Evolutionary conservation across 352 stramenopile genomes (phyloP).

Genomic region (Elongisporangium senticosum): DNA sequence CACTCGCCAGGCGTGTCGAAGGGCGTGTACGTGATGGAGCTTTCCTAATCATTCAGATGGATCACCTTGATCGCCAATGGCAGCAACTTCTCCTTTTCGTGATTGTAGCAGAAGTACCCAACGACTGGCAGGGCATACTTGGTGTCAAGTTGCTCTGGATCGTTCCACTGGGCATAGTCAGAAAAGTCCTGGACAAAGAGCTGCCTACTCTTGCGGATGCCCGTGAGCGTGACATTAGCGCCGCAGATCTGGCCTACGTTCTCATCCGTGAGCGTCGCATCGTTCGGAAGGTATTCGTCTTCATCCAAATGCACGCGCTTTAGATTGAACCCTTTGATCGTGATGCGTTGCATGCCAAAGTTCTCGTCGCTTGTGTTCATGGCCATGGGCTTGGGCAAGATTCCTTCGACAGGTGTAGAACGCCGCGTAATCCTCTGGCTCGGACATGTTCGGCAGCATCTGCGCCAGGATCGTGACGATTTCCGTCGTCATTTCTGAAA

Average conservation of each 20-base stretch:
- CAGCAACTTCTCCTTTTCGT: slow-evolving; percentile 11
- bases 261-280: slow-evolving; percentile 18
- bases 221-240: slow-evolving; percentile 6
- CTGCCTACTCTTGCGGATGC: slow-evolving; percentile 13
- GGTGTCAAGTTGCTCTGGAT: neutral
- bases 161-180: slow-evolving; percentile 28
- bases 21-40: slow-evolving; percentile 20
- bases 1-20: slow-evolving; percentile 19
- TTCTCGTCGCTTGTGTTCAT: slow-evolving; percentile 30
- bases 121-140: slow-evolving; percentile 40
- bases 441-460: slow-evolving; percentile 16
- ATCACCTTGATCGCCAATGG: slow-evolving; percentile 25
- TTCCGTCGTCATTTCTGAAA: slow-evolving; percentile 16
- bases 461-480: slow-evolving; percentile 14
- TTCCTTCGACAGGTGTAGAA: slow-evolving; percentile 24
- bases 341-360: slow-evolving; percentile 35
- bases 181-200: slow-evolving; percentile 36
- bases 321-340: slow-evolving; percentile 42
- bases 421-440: slow-evolving; percentile 11
- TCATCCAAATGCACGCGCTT: slow-evolving; percentile 9
- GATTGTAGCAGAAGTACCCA: slow-evolving; percentile 35
- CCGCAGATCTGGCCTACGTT: slow-evolving; percentile 31
- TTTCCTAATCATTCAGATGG: slow-evolving; percentile 9
- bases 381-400: slow-evolving; percentile 13
- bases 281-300: slow-evolving; percentile 8